Conservation (phyloP, 1,284 basidiomycete genomes). For the Cystobasidium pallidum region DNA sequence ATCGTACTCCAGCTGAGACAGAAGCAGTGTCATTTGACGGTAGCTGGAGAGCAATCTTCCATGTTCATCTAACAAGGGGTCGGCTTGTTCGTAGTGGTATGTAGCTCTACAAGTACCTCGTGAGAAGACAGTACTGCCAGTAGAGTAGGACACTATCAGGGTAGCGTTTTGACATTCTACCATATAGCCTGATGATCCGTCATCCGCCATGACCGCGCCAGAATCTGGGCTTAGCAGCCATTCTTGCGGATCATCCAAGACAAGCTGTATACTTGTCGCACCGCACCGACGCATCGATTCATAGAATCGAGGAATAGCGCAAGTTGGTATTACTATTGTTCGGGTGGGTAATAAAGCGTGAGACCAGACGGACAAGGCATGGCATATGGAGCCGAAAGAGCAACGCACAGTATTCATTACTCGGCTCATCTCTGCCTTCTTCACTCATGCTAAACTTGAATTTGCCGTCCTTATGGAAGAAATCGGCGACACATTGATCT, state of each 20-base stretch:
- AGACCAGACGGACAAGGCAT: neutral
- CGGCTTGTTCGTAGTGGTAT: slow-evolving; percentile 19
- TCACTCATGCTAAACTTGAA: slow-evolving; percentile 32
- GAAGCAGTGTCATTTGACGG: neutral
- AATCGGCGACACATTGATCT: slow-evolving; percentile 12
- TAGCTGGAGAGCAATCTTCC: slow-evolving; percentile 2
- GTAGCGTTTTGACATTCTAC: slow-evolving; percentile 24
- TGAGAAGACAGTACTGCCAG: slow-evolving; percentile 20
- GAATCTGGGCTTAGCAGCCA: neutral
- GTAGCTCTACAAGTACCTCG: slow-evolving; percentile 13
- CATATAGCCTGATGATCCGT: slow-evolving; percentile 9
- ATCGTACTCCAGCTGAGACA: slow-evolving; percentile 23
- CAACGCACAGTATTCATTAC: slow-evolving; percentile 25
- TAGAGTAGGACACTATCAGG: slow-evolving; percentile 24
- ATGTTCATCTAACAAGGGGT: slow-evolving; percentile 11
- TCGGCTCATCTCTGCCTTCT: slow-evolving; percentile 3
- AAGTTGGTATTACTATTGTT: slow-evolving; percentile 24
- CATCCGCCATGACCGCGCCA: slow-evolving; percentile 9
- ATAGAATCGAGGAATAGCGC: slow-evolving; percentile 34
- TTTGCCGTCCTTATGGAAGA: slow-evolving; percentile 19
- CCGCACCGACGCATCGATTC: slow-evolving; percentile 27
- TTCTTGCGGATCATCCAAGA: slow-evolving; percentile 29
- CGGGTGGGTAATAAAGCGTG: neutral
- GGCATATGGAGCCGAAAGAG: neutral
- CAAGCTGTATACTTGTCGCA: slow-evolving; percentile 18